Evolutionary conservation across 192 early-diverging fungal species (phyloP).

Genomic region (Haplosporangium gracile): DNA sequence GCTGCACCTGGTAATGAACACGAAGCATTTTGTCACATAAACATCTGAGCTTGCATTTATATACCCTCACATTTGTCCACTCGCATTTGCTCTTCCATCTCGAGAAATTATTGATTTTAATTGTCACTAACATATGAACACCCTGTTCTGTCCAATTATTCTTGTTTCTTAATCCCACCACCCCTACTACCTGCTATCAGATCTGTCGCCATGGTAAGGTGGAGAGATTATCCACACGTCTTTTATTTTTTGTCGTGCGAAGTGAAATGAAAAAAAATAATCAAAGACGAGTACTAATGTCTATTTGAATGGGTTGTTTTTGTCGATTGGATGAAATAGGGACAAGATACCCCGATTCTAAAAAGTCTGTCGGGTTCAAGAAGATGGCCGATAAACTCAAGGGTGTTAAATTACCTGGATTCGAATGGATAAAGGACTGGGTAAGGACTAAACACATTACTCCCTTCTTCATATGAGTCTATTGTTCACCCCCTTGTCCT

Average conservation of each 20-base stretch:
- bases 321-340: background rate
- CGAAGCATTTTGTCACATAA: background rate
- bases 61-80: background rate
- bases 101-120: background rate
- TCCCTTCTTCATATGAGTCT: too few species aligned
- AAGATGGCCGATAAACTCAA: slow-evolving; percentile 7
- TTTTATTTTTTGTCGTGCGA: background rate
- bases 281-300: background rate
- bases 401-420: background rate
- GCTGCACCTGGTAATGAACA: slow-evolving; percentile 31
- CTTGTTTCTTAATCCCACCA: background rate
- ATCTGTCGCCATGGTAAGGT: slow-evolving; percentile 33
- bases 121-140: background rate
- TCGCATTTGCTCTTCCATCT: too few species aligned
- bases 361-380: background rate
- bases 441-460: background rate
- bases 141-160: background rate
- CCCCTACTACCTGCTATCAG: background rate
- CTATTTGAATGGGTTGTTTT: background rate
- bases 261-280: background rate
- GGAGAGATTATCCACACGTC: background rate
- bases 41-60: background rate
- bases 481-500: too few species aligned
- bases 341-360: slow-evolving; percentile 2
- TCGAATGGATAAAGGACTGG: slow-evolving; percentile 23